phyloP scores from a whole-genome alignment of 768 basidiomycete species.

The Russula sp. region DNA sequence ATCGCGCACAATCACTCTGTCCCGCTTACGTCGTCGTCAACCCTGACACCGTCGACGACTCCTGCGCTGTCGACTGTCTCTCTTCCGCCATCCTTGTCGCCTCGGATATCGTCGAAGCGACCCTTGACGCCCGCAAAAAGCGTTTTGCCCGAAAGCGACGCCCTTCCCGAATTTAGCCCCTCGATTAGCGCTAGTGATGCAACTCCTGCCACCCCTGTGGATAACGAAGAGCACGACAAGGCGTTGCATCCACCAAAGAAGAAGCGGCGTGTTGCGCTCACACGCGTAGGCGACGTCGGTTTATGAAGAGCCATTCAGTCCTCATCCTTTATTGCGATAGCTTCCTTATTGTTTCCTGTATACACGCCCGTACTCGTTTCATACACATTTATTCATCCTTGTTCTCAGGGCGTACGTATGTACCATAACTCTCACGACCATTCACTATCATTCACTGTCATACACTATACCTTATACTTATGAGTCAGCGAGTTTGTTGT shows the following conservation, averaged over 20 bases:
- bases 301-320: constrained; percentile 3
- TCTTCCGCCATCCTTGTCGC: constrained; percentile 17
- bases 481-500: neutral
- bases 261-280: constrained; percentile 74
- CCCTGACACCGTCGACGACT: constrained; percentile 33
- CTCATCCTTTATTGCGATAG: neutral
- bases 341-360: neutral
- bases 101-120: constrained; percentile 21
- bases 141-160: neutral
- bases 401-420: constrained; percentile 2
- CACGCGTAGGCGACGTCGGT: constrained; percentile 48
- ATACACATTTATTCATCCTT: constrained; percentile 1
- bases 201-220: neutral
- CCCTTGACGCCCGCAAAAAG: constrained; percentile 28
- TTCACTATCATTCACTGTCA: neutral
- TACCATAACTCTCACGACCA: constrained; percentile 6
- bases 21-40: constrained; percentile 40
- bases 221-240: constrained; percentile 24
- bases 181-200: constrained; percentile 16
- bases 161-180: constrained; percentile 20
- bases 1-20: constrained; percentile 83
- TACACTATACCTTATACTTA: constrained; percentile 19
- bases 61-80: constrained; percentile 27
- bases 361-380: constrained; percentile 3
- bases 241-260: constrained; percentile 67